Conservation (phyloP, 2,329 filamentous ascomycete genomes). For the Exserohilum turcica region DNA sequence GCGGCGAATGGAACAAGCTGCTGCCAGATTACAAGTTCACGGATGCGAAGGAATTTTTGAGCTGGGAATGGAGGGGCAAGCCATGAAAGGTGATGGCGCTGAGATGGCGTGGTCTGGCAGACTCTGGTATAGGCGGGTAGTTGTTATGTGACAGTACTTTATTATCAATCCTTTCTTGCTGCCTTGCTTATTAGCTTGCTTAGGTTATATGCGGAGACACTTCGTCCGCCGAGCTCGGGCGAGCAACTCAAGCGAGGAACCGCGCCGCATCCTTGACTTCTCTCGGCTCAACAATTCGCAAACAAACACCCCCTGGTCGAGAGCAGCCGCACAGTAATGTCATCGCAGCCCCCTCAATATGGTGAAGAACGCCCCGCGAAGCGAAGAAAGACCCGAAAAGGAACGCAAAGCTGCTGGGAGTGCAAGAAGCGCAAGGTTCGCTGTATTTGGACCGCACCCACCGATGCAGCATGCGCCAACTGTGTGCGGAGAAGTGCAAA, state of each 20-base stretch:
- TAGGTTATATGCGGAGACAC: not conserved
- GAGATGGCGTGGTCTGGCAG: too few species aligned
- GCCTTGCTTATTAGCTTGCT: too few species aligned
- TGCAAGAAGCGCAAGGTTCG: slow-evolving; percentile 40
- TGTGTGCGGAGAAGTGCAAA: slow-evolving; percentile 20
- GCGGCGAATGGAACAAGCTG: slow-evolving; percentile 52
- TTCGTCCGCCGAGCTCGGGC: slow-evolving; percentile 1
- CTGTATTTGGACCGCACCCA: slow-evolving; percentile 21
- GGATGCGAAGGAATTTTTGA: slow-evolving; percentile 46
- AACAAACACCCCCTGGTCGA: too few species aligned
- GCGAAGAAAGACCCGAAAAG: slow-evolving; percentile 44
- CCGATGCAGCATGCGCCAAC: slow-evolving; percentile 16
- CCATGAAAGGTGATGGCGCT: not conserved
- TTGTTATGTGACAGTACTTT: too few species aligned
- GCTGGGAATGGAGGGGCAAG: slow-evolving; percentile 46
- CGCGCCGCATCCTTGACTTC: too few species aligned
- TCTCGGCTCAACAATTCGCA: too few species aligned
- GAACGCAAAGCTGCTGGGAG: slow-evolving; percentile 49
- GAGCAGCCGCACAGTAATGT: not conserved
- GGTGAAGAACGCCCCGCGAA: slow-evolving; percentile 4
- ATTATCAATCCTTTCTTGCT: too few species aligned
- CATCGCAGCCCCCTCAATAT: not conserved
- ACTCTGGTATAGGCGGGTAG: too few species aligned
- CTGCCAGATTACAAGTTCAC: slow-evolving; percentile 53
- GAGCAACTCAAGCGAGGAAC: not conserved